Base-by-base conservation (phyloP, 768 basidiomycete species). In the Boletus huronensis region DNA sequence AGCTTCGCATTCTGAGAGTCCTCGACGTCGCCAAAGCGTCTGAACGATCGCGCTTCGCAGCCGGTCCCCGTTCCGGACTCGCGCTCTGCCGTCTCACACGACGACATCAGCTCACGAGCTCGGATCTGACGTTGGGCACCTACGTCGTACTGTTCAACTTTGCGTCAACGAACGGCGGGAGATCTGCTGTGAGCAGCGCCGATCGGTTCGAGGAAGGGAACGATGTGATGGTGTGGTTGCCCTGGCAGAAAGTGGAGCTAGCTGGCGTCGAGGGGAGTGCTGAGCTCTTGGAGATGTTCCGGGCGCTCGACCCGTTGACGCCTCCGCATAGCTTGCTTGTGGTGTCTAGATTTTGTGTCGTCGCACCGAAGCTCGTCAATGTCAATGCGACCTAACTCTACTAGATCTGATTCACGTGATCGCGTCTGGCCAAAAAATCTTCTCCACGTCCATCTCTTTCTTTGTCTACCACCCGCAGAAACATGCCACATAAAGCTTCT, bases 211-310 rank as follows among this genome's bases (percentile, higher is more conserved):
- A 65, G 10, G 70, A 71, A 21, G 80, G 77, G 1, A 61, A 60
- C 8, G 75, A 76, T 2, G 66, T 82, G 13, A 68, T 71, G 41
- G 69, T 78, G 7, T 83, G 81, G 79, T 62, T 71, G 35, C 82
- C 83, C 5, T 84, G 80, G 80, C 72, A 77, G 3, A 74, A 75
- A 45, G 60, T 78, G 38, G 59, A 66, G 2, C 38, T 75, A 11
- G 51, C 56, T 1, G 54, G 61, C 6, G 57, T 61, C 5, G 44
- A 61, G 19, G 50, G 43, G 21, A 50, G 62, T 19, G 48, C 43
- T 13, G 53, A 46, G 14, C 47, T 66, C 5, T 58, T 59, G 57
- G 57, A 50, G 32, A 57, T 55, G 53, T 50, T 69, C 52, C 54
- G 51, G 36, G 36, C 58, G 56, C 55, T 72, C 1, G 68, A 70